A percentile compares a stretch with the other conserved stretches of the same genome.
These are phyloP conservation scores for Nevesoporus exiguus DNA, from an alignment of 768 basidiomycete genomes.

Conservation along the genomic window DNA sequence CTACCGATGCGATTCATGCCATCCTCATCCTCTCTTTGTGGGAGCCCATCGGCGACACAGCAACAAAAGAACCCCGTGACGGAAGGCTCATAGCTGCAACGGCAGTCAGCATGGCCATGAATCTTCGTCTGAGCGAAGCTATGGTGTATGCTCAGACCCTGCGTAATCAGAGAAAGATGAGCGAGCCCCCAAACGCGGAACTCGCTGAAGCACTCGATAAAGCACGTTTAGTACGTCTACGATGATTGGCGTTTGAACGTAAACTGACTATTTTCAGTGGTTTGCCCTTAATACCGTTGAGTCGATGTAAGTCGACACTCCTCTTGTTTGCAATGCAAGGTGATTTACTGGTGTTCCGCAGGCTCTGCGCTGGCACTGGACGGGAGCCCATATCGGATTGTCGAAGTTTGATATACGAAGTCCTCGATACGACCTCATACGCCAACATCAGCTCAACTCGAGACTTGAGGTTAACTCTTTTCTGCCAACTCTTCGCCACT, in stretches of 20 bases:
- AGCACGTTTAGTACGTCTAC: constrained; percentile 36
- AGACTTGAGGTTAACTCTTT: constrained; percentile 37
- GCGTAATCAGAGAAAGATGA: constrained; percentile 27
- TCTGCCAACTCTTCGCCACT: constrained; percentile 34
- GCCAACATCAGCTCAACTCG: constrained; percentile 23
- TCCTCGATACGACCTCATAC: constrained; percentile 28
- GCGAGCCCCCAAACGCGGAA: constrained; percentile 27
- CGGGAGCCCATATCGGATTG: constrained; percentile 38
- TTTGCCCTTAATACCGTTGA: constrained; percentile 37
- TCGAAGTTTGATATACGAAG: constrained; percentile 28
- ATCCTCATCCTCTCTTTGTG: constrained; percentile 43
- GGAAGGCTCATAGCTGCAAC: constrained; percentile 38
- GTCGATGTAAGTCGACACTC: constrained; percentile 32
- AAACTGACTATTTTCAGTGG: constrained; percentile 35
- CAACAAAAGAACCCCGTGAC: constrained; percentile 34
- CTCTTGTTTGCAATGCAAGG: neutral
- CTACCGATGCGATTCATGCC: constrained; percentile 40
- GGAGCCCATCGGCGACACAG: constrained; percentile 38
- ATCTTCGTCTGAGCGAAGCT: constrained; percentile 38
- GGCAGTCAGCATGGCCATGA: constrained; percentile 47
- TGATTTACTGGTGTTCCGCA: constrained; percentile 15
- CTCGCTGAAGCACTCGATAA: constrained; percentile 34
- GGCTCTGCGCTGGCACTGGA: constrained; percentile 43
- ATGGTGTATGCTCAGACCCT: constrained; percentile 32
- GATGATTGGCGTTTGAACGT: constrained; percentile 4